Base-by-base conservation (phyloP, 495 filamentous ascomycete genomes). In the Xanthoparmelia taractica region DNA sequence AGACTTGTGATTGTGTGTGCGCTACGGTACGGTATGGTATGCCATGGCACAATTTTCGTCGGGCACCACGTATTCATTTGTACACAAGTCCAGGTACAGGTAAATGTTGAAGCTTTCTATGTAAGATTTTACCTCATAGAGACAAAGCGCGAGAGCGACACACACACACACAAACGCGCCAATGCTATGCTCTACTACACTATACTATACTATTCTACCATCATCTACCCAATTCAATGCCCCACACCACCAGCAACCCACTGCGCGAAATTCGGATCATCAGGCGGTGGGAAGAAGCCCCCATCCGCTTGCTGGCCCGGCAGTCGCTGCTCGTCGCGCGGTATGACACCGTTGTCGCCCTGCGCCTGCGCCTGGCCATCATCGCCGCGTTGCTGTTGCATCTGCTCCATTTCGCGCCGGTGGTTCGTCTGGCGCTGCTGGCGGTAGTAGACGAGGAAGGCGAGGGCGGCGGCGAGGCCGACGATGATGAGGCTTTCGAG, bases 401-500 rank as follows among this genome's bases (percentile, higher is more conserved):
- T n/a, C n/a, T n/a, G n/a, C n/a, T 79, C 79, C 48, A 59, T 58
- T 29, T 68, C 61, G 57, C 74, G 65, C 61, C 78, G 75, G 57
- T 81, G 77, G 43, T 76, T 75, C 64, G 84, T 80, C 64, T 90
- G 87, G 33, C 89, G 79, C 68, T 93, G 87, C 61, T 91, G 86
- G 36, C 95, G 80, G 71, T 94, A 92, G 69, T 89, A 92, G 31
- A 97, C 81, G 61, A 97, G 75, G 58, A 89, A 84, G 1, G 88
- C 81, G 36, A 97, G 78, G 1, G 85, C 84, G 1, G 84, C 88
- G 2, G 89, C 86, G 47, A 97, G 72, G 1, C 80, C 85, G 2
- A 96, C 74, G 63, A 99, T 96, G 29, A 96, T 79, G 17, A 96
- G 69, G 40, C 87, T 93, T 73, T 99, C 94, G 15, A 97, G 65